These are phyloP conservation scores for Mediolabrus comicus DNA, from an alignment of 108 stramenopile genomes.

Conservation along the genomic window DNA sequence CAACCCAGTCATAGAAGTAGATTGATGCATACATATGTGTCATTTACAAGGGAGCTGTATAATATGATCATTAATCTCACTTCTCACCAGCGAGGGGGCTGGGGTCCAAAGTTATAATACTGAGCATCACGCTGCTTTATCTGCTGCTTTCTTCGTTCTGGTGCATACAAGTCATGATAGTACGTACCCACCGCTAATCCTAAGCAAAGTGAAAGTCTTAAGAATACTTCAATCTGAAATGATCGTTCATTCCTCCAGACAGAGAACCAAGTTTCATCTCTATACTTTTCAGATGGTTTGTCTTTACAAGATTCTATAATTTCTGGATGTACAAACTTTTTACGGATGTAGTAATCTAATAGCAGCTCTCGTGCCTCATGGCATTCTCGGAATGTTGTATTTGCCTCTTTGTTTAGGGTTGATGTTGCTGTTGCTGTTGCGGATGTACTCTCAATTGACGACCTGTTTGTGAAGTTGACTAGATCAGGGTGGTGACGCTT, in stretches of 20 bases:
- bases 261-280: constrained; percentile 13
- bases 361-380: constrained; percentile 10
- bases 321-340: constrained; percentile 5
- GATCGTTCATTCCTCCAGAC: constrained; percentile 15
- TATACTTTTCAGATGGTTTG: constrained; percentile 2
- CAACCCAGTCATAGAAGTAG: constrained; percentile 2
- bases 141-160: constrained; percentile 17
- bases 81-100: constrained; percentile 1
- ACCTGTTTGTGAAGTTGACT: not conserved
- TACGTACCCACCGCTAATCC: constrained; percentile 12
- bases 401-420: not conserved
- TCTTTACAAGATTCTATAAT: constrained; percentile 5
- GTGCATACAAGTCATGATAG: constrained; percentile 12
- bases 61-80: not conserved
- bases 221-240: constrained; percentile 16
- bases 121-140: constrained; percentile 1
- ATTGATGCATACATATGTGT: no score
- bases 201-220: constrained; percentile 19
- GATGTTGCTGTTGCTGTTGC: not conserved
- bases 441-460: not conserved
- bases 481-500: constrained; percentile 18
- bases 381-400: constrained; percentile 14
- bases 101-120: constrained; percentile 2
- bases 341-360: constrained; percentile 12
- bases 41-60: no score